phyloP scores from a whole-genome alignment of 2,329 filamentous ascomycete species.

The Xylaria sp. region DNA sequence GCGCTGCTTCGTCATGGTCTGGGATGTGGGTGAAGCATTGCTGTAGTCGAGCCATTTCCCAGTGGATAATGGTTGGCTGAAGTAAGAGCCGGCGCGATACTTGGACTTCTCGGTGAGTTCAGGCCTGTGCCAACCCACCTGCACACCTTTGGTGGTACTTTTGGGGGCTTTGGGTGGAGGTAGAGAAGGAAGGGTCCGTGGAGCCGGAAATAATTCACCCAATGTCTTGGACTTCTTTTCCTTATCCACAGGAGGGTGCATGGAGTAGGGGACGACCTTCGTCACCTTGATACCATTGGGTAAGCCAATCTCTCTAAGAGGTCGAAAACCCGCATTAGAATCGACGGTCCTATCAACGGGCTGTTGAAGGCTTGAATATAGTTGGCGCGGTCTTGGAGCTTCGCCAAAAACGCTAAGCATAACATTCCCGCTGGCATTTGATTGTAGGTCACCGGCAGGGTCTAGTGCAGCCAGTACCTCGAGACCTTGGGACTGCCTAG shows the following conservation, averaged over 20 bases:
- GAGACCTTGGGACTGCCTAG: slow-evolving; percentile 52
- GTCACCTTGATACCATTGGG: slow-evolving; percentile 80
- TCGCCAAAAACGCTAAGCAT: slow-evolving; percentile 83
- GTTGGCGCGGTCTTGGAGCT: slow-evolving; percentile 77
- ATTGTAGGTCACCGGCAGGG: slow-evolving; percentile 54
- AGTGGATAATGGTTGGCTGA: slow-evolving; percentile 71
- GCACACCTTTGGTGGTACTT: slow-evolving; percentile 72
- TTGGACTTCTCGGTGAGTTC: slow-evolving; percentile 66
- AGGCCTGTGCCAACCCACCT: slow-evolving; percentile 65
- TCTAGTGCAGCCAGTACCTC: slow-evolving; percentile 53
- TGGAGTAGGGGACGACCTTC: slow-evolving; percentile 66
- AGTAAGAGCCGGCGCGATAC: slow-evolving; percentile 70
- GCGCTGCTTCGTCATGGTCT: slow-evolving; percentile 71
- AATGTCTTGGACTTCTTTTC: slow-evolving; percentile 69
- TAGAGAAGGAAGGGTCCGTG: slow-evolving; percentile 71
- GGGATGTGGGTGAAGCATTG: slow-evolving; percentile 68
- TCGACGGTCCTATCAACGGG: slow-evolving; percentile 50
- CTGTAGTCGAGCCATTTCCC: slow-evolving; percentile 78
- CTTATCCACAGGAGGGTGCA: slow-evolving; percentile 58
- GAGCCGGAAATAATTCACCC: slow-evolving; percentile 78
- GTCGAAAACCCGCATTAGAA: slow-evolving; percentile 49
- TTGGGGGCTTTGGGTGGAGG: slow-evolving; percentile 79
- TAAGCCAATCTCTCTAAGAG: slow-evolving; percentile 72
- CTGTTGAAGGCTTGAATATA: slow-evolving; percentile 86
- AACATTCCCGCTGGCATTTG: slow-evolving; percentile 60